Base-by-base conservation (phyloP, 1,139 yeast species). In the Lodderomyces theae region DNA sequence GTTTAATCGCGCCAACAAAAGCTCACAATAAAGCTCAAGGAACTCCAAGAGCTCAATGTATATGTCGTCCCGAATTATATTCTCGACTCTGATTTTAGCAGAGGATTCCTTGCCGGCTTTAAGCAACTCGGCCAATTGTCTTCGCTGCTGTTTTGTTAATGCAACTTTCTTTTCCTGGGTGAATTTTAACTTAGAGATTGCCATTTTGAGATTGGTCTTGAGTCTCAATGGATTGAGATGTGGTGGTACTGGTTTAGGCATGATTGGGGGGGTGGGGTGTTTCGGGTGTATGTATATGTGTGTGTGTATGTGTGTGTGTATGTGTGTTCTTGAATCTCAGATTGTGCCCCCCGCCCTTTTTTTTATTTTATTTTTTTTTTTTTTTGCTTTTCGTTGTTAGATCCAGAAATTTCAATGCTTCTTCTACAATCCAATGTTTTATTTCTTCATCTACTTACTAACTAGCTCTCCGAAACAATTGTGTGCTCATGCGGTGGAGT, bases 161-260 rank as follows among this genome's bases (percentile, higher is more conserved):
- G 96, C 96, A 1, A 80, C 69, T 51, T 86, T 87, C 64, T 87
- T 87, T 46, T 86, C 88, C 59, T 89, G 95, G 16, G 85, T 74
- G 55, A 87, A 82, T 51, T 87, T 76, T 39, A 89, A 74, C 50
- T 92, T 79, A 54, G 86, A 84, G 32, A 87, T 80, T 22, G 94
- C 85, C 86, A 88, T 86, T 58, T 83, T 84, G 41, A 87, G 68
- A 28, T 83, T 72, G 33, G 90, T 84, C 53, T 83, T 86, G 42
- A 87, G 70, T 54, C 81, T 72, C 30, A 58, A 46, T 9, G 69
- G 64, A 44, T 66, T 67, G 44, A 69, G 50, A 5, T 59, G 67
- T 21, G 31, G 31, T 10, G 31, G 31, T 6, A 28, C 31, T 6
- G 31, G 31, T 11, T 28, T 28, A 7, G 31, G 31, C 31, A 28